Conservation (phyloP, 2,329 filamentous ascomycete species). For the Spiromastix sp. region DNA sequence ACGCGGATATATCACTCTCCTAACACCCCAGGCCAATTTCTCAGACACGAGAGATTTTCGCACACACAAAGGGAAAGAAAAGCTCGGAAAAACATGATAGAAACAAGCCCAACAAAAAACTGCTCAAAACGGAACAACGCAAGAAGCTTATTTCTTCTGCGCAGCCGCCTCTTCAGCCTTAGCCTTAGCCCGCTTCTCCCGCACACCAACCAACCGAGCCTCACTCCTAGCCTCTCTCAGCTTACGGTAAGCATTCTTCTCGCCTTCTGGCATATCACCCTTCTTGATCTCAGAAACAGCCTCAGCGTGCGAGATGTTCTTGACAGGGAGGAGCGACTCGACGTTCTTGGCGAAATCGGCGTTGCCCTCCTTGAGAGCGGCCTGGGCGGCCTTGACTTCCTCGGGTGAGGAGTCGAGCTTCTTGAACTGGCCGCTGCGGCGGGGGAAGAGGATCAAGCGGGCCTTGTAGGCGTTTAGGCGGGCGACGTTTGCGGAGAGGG, state of each 20-base stretch:
- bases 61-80: neutral
- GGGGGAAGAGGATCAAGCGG: conserved; percentile 94
- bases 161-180: conserved; percentile 58
- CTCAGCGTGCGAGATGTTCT: conserved; percentile 45
- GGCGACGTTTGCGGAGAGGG: conserved; percentile 85
- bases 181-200: conserved; percentile 88
- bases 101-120: neutral
- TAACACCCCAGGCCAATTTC: too few relatives aligned
- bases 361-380: conserved; percentile 46
- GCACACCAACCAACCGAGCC: conserved; percentile 67
- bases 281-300: conserved; percentile 68
- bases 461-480: conserved; percentile 97
- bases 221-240: conserved; percentile 79
- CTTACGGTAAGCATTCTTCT: conserved; percentile 78
- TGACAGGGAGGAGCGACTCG: conserved; percentile 59
- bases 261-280: conserved; percentile 66
- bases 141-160: conserved; percentile 41
- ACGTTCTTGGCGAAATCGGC: conserved; percentile 44
- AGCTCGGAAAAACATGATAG: neutral
- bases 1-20: too few relatives aligned
- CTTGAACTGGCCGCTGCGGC: conserved; percentile 89
- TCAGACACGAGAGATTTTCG: too few relatives aligned
- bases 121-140: conserved; percentile 4
- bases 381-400: conserved; percentile 62
- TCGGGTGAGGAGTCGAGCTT: conserved; percentile 80